Evolutionary conservation across 2,329 filamentous ascomycete genomes (phyloP).

Genomic region (Talaromyces islandicus): DNA sequence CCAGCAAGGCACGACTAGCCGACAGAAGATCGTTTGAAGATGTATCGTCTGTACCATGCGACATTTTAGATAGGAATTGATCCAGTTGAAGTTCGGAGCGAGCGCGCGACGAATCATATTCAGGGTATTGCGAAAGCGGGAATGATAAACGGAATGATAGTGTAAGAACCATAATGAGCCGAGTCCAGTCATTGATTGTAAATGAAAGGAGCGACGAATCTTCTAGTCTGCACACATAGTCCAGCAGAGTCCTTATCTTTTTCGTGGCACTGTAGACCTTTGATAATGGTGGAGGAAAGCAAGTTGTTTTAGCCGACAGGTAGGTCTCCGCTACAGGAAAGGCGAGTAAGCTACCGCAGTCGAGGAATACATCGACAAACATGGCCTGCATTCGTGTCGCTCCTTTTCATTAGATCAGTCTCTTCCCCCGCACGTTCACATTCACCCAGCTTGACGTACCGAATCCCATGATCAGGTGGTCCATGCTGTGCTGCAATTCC

Average conservation of each 20-base stretch:
- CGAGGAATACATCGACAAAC: conserved; percentile 9
- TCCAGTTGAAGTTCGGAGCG: conserved; percentile 5
- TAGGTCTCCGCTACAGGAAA: conserved; percentile 4
- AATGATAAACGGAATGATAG: conserved; percentile 9
- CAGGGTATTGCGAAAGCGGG: neutral
- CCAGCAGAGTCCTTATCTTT: conserved; percentile 5
- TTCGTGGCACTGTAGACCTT: neutral
- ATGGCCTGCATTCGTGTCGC: conserved; percentile 6
- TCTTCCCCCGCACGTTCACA: no score
- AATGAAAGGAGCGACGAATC: conserved; percentile 6
- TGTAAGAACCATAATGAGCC: conserved; percentile 6
- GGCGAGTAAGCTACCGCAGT: conserved; percentile 4
- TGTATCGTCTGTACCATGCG: conserved; percentile 1
- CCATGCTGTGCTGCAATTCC: conserved; percentile 1
- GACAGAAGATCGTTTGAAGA: conserved; percentile 4
- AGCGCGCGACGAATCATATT: conserved; percentile 2
- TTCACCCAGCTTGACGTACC: no score
- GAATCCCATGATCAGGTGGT: neutral
- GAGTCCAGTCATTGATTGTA: conserved; percentile 9
- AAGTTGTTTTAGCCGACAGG: neutral
- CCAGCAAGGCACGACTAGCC: conserved; percentile 1
- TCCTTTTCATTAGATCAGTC: no score
- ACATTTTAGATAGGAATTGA: conserved; percentile 5
- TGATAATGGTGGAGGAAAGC: neutral
- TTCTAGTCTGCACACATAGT: neutral